Evolutionary conservation across 192 early-diverging fungal genomes (phyloP), one percentile per base, ranked within the genome.

Genomic region (Coemansia sp.): DNA sequence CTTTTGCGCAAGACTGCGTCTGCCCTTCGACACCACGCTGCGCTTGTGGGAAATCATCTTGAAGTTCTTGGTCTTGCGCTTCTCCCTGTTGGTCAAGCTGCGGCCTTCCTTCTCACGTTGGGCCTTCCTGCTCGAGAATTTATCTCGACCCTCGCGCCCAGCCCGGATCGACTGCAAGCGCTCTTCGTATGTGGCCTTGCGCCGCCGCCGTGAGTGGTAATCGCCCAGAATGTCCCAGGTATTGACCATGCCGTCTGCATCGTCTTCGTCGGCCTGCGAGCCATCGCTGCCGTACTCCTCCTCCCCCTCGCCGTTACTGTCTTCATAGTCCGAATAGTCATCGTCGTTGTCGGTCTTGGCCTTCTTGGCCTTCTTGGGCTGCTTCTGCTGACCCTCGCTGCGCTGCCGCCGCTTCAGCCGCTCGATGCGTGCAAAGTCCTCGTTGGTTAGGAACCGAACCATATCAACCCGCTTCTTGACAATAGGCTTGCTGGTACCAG

Each of bases 1-100:
- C 72, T 90, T 92, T 23, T 92, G 86, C 26, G 81, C 69, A 61
- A 90, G 71, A 62, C 85, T 88, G 46, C 81, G 78, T 70, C 82
- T 89, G 53, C 82, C 80, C 78, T 91, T 92, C 27, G 64, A 64
- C 25, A 83, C 65, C 25, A 93, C 85, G 40, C 83, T 79, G 39
- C 83, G 80, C 81, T 97, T 97, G 79, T 99, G 95, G 19, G 90
- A 80, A 55, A 98, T 81, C 97, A 99, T 99, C 77, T 85, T 84
- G 64, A 87, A 92, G 67, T 86, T 83, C 84, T 99, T 99, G 55
- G 84, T 91, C 68, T 89, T 91, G 58, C 86, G 57, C 82, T 97
- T 99, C 53, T 94, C 92, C 70, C 82, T 81, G 79, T 97, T 98
- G 50, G 95, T 92, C 22, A 86, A 83, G 25, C 84, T 87, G 44